phyloP scores from a whole-genome alignment of 352 stramenopile species.

The Globisporangium middletonii region DNA sequence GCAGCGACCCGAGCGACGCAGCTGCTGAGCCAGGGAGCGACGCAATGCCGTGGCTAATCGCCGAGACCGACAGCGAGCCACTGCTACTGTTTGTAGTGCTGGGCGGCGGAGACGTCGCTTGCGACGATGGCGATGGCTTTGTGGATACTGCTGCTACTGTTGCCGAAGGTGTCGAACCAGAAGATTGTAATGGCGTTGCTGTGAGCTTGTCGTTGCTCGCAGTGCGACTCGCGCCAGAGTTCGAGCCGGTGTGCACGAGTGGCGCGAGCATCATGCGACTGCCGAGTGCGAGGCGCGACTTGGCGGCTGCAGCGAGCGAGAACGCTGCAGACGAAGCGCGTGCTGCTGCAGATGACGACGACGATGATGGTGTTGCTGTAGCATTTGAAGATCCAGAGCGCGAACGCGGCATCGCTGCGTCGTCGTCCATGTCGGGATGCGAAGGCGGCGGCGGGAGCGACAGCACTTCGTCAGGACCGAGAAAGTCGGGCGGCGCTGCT shows the following conservation, averaged over 20 bases:
- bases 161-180: background rate
- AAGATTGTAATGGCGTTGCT: constrained; percentile 1
- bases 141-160: constrained; percentile 1
- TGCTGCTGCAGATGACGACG: constrained; percentile 18
- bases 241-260: constrained; percentile 14
- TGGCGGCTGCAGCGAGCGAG: constrained; percentile 39
- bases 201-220: constrained; percentile 4
- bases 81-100: background rate
- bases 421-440: constrained; percentile 15
- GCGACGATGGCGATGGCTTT: background rate
- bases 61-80: constrained; percentile 16
- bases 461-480: constrained; percentile 9
- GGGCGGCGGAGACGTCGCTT: too few species aligned
- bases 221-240: background rate
- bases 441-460: constrained; percentile 6
- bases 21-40: constrained; percentile 11
- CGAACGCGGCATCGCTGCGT: constrained; percentile 9
- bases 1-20: constrained; percentile 31
- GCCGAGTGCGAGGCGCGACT: constrained; percentile 48
- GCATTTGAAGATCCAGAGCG: constrained; percentile 1
- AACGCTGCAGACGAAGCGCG: constrained; percentile 44
- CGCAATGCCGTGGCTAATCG: constrained; percentile 20
- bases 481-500: background rate
- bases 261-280: constrained; percentile 52
- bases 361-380: constrained; percentile 9